phyloP scores from a whole-genome alignment of 2,329 filamentous ascomycete genomes.

The Emergomyces orientalis region DNA sequence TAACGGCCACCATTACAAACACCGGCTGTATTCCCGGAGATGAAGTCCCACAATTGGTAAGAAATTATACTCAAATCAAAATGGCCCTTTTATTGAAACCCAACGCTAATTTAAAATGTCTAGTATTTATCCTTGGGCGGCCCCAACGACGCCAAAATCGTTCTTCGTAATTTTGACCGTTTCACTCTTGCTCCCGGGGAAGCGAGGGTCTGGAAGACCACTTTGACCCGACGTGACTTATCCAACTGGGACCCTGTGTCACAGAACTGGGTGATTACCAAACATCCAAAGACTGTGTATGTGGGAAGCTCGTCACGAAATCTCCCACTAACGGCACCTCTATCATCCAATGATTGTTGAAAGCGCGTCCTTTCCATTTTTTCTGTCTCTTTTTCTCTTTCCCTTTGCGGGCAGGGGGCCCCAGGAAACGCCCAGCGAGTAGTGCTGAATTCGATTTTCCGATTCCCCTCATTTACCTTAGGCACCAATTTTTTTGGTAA shows the following conservation, averaged over 20 bases:
- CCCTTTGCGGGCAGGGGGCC: background rate
- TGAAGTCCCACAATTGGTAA: constrained; percentile 45
- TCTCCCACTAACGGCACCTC: constrained; percentile 39
- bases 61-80: constrained; percentile 7
- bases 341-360: constrained; percentile 20
- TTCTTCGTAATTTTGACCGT: constrained; percentile 73
- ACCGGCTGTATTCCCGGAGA: constrained; percentile 41
- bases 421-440: background rate
- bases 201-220: constrained; percentile 55
- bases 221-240: constrained; percentile 68
- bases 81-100: background rate
- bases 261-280: constrained; percentile 74
- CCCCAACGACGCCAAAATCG: constrained; percentile 54
- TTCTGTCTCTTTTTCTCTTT: background rate
- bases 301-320: constrained; percentile 53
- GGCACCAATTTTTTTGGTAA: background rate
- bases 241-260: constrained; percentile 70
- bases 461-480: background rate
- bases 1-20: constrained; percentile 44
- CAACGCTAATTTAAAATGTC: constrained; percentile 2
- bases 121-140: constrained; percentile 71
- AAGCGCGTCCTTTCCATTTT: background rate
- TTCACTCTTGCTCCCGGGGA: constrained; percentile 62
- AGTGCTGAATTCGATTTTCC: background rate
- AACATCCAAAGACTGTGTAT: constrained; percentile 50